phyloP scores from a whole-genome alignment of 2,329 filamentous ascomycete genomes.

The Fusarium sp. region DNA sequence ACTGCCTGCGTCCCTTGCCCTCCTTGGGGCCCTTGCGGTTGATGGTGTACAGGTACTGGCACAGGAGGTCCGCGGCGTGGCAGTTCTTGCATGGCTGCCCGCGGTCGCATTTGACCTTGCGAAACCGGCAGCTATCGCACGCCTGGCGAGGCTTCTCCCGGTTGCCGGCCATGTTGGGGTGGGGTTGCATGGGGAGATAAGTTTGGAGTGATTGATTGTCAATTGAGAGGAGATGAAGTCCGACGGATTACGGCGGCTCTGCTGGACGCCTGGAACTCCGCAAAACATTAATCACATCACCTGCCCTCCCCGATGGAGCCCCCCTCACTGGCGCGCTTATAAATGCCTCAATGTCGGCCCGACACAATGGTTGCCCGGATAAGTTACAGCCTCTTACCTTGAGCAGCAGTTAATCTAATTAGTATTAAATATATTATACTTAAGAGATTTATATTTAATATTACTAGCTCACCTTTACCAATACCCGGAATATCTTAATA shows the following conservation, averaged over 20 bases:
- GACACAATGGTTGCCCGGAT: background rate
- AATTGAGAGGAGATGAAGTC: background rate
- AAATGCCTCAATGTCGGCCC: background rate
- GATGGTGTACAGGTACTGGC: constrained; percentile 46
- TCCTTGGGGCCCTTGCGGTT: constrained; percentile 45
- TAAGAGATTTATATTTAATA: too few relatives aligned
- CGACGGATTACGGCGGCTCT: background rate
- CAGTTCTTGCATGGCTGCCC: constrained; percentile 46
- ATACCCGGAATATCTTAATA: too few relatives aligned
- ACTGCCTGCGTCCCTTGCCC: constrained; percentile 44
- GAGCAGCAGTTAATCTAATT: background rate
- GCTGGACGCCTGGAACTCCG: background rate
- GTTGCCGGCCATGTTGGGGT: background rate
- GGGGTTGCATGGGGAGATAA: background rate
- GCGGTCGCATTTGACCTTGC: constrained; percentile 51
- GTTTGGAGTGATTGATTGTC: background rate
- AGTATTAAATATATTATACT: too few relatives aligned
- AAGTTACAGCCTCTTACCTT: background rate
- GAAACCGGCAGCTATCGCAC: constrained; percentile 47
- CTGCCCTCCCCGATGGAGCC: background rate
- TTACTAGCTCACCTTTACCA: too few relatives aligned
- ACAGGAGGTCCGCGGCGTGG: constrained; percentile 40
- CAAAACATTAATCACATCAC: background rate
- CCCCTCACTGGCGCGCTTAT: background rate
- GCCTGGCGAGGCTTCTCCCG: constrained; percentile 29